Percentiles rank a stretch among this genome's conserved stretches.
phyloP scores from a whole-genome alignment of 2,329 filamentous ascomycete species.

The Fusarium sp. region DNA sequence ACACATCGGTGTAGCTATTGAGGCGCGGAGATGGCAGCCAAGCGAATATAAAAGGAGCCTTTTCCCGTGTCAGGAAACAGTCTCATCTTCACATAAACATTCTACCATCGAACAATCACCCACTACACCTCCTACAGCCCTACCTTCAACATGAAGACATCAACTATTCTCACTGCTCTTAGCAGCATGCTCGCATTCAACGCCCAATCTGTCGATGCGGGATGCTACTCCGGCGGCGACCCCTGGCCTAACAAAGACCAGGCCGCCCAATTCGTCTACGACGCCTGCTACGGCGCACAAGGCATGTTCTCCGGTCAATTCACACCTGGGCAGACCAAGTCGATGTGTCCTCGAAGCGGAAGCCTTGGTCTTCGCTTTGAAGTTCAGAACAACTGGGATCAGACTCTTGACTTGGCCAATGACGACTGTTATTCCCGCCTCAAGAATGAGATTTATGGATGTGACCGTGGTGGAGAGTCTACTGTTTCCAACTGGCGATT shows the following conservation, averaged over 20 bases:
- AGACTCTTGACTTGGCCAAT: neutral
- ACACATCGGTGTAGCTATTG: neutral
- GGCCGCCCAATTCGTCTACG: neutral
- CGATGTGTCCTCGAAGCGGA: neutral
- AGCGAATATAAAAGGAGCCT: neutral
- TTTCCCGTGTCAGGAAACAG: neutral
- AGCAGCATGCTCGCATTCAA: neutral
- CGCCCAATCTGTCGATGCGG: neutral
- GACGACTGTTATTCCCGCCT: neutral
- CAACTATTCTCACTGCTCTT: neutral
- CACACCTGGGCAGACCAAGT: neutral
- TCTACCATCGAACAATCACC: neutral
- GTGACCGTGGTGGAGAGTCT: neutral
- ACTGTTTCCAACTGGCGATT: neutral
- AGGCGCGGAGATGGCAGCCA: too few species aligned
- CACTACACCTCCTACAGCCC: neutral
- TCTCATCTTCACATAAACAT: neutral
- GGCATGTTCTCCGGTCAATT: neutral
- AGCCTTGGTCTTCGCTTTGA: neutral
- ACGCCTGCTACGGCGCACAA: neutral
- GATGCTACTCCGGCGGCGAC: neutral
- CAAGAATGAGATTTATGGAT: neutral
- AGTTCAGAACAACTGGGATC: neutral
- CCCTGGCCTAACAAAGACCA: neutral
- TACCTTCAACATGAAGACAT: neutral